Evolutionary conservation across 495 filamentous ascomycete genomes (phyloP), one percentile per base, ranked within the genome.

Genomic region (Aspergillus taichungensis): DNA sequence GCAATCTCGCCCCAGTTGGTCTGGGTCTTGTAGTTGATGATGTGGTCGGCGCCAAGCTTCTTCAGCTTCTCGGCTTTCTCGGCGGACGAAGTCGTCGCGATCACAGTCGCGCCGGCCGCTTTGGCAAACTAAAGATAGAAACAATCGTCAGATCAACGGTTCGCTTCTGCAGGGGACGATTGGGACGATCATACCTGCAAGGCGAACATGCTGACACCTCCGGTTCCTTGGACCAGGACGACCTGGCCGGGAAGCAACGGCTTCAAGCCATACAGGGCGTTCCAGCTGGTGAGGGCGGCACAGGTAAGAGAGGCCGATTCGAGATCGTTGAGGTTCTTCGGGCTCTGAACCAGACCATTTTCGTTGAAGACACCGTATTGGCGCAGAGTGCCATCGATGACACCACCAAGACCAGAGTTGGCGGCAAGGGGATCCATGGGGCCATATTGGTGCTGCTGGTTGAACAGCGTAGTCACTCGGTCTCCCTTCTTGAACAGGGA

Each of bases 251-350:
- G 78, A 60, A 74, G 77, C 44, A 92, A 50, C 0, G 63, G 55
- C 59, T 72, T 80, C 31, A 90, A 49, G 0, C 86, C 88, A 48
- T 85, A 92, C 5, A 94, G 66, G 6, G 78, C 84, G 49, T 92
- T 92, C 87, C 88, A 94, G 9, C 78, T 79, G 3, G 88, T 92
- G 38, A 92, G 50, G 1, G 69, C 88, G 0, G 88, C 87, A 50
- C 87, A 92, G 0, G 73, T 53, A 6, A 94, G 68, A 0, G 85
- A 85, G 37, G 77, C 74, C 2, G 75, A 80, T 58, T 92, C 83
- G 7, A 76, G 47, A 18, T 72, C 72, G 50, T 64, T 73, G 8
- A 91, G 68, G 49, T 82, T 83, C 9, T 55, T 55, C 0, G 87
- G 85, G 52, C 76, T 71, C 31, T 68, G 62, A 13, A 89, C 85